Conservation (phyloP, 176 grass and related monocot species). For the Luzula sylvatica region DNA sequence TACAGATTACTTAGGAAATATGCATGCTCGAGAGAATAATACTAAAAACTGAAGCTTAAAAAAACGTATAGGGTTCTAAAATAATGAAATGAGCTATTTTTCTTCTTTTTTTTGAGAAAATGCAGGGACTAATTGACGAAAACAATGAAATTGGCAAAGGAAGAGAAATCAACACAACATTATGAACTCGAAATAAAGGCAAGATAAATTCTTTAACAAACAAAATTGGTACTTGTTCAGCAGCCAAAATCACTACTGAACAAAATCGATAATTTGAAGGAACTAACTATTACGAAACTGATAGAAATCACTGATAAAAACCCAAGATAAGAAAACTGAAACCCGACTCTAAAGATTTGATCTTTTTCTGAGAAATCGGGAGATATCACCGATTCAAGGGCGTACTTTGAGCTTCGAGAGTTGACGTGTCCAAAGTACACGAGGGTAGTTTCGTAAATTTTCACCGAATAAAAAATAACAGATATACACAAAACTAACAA, state of each 20-base stretch:
- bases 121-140: no score
- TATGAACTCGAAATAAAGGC: not conserved
- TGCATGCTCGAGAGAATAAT: not conserved
- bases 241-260: not conserved
- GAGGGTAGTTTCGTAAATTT: not conserved
- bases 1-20: not conserved
- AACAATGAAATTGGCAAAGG: not conserved
- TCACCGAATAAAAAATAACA: not conserved
- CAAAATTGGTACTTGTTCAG: not conserved
- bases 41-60: not conserved
- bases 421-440: not conserved
- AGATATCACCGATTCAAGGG: not conserved
- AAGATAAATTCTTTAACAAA: not conserved
- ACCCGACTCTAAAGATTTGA: not conserved
- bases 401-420: constrained; percentile 4
- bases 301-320: not conserved
- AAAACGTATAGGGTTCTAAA: not conserved
- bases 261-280: not conserved
- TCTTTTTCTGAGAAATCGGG: not conserved
- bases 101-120: no score
- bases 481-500: not conserved
- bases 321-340: not conserved
- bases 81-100: no score
- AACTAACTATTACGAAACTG: not conserved
- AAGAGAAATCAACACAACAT: not conserved